Percentiles rank a stretch among this genome's conserved stretches.
Evolutionary conservation across 2,329 filamentous ascomycete genomes (phyloP).

Genomic region (Dactylonectria macrodidyma): DNA sequence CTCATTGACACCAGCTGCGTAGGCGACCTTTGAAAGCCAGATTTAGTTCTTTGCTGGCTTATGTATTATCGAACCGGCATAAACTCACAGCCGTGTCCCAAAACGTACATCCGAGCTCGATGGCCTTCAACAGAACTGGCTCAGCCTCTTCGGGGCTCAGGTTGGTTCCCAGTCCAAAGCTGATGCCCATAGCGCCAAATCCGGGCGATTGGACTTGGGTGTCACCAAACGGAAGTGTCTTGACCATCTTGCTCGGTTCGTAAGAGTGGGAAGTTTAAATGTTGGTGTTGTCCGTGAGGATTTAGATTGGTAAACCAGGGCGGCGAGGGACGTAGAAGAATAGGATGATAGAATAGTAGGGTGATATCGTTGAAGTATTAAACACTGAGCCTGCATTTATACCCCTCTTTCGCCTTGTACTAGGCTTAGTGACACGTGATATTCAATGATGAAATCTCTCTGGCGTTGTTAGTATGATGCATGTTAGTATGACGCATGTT

Average conservation of each 20-base stretch:
- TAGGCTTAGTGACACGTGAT: no score
- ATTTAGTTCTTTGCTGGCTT: background rate
- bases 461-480: no score
- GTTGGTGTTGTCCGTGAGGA: background rate
- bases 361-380: no score
- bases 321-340: no score
- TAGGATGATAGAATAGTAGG: no score
- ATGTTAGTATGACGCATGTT: no score
- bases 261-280: background rate
- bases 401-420: background rate
- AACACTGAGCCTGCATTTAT: background rate
- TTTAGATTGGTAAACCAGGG: background rate
- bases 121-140: background rate
- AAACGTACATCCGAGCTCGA: background rate
- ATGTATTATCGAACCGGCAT: background rate
- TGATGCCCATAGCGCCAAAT: background rate
- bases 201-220: background rate
- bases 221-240: background rate
- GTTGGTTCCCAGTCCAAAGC: background rate
- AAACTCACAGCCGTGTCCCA: background rate
- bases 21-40: slow-evolving; percentile 56
- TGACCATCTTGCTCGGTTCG: background rate
- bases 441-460: no score
- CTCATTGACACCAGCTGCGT: slow-evolving; percentile 63
- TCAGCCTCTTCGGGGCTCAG: background rate